phyloP scores from a whole-genome alignment of 2,329 filamentous ascomycete genomes.

The Alternaria sp. region DNA sequence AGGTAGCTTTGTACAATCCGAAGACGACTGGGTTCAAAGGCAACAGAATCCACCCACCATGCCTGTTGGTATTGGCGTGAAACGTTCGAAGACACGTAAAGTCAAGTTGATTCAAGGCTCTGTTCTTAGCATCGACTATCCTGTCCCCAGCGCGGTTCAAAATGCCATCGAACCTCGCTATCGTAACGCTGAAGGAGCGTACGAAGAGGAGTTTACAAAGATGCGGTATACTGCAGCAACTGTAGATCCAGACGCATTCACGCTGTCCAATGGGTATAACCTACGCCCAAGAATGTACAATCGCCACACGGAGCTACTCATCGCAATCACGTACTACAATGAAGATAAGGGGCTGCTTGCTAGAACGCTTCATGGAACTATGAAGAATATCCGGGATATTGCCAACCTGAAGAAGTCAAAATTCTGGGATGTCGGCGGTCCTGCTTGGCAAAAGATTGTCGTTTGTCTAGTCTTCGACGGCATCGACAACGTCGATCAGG shows the following conservation, averaged over 20 bases:
- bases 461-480: slow-evolving; percentile 97
- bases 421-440: slow-evolving; percentile 99
- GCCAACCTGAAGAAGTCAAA: slow-evolving; percentile 98
- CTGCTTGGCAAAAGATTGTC: slow-evolving; percentile 99
- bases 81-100: neutral
- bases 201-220: slow-evolving; percentile 13
- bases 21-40: neutral
- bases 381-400: slow-evolving; percentile 99
- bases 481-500: slow-evolving; percentile 97
- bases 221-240: slow-evolving; percentile 85
- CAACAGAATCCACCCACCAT: neutral
- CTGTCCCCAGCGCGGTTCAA: neutral
- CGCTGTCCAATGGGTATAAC: slow-evolving; percentile 98
- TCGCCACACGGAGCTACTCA: slow-evolving; percentile 94
- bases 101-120: neutral
- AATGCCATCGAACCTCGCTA: neutral
- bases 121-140: neutral
- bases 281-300: slow-evolving; percentile 98
- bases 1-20: neutral
- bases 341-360: slow-evolving; percentile 95
- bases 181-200: neutral
- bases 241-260: slow-evolving; percentile 98
- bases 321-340: slow-evolving; percentile 99
- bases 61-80: neutral
- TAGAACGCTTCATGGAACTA: slow-evolving; percentile 93